phyloP scores from a whole-genome alignment of 1,139 yeast genomes.

The Candida sp. region DNA sequence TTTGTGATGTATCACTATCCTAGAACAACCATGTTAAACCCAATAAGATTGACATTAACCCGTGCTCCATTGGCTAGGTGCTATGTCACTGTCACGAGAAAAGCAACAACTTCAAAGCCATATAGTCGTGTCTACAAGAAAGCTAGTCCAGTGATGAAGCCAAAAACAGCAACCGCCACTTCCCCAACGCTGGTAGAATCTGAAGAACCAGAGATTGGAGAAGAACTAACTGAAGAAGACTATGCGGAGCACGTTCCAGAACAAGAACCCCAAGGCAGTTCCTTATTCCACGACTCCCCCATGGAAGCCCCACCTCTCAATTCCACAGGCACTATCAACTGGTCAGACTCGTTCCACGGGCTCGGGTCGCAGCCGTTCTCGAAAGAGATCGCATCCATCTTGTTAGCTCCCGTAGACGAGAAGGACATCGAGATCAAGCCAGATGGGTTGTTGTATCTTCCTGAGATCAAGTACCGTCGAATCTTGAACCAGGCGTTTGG shows the following conservation, averaged over 20 bases:
- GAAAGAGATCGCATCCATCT: constrained; percentile 57
- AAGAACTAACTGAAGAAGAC: background rate
- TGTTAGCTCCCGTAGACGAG: constrained; percentile 62
- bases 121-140: constrained; percentile 7
- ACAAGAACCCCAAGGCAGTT: constrained; percentile 2
- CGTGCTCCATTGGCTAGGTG: background rate
- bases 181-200: no score
- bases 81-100: background rate
- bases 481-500: constrained; percentile 91
- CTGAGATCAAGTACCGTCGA: constrained; percentile 94
- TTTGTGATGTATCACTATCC: background rate
- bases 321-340: constrained; percentile 37
- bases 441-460: constrained; percentile 89
- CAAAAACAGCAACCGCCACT: constrained; percentile 6
- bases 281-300: constrained; percentile 23
- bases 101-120: background rate
- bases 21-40: constrained; percentile 6
- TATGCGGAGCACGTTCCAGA: constrained; percentile 4
- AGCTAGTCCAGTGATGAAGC: constrained; percentile 12
- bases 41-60: background rate
- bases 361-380: constrained; percentile 80
- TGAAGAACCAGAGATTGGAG: background rate
- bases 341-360: constrained; percentile 85
- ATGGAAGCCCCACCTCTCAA: background rate
- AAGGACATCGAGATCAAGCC: constrained; percentile 93